phyloP scores from a whole-genome alignment of 108 stramenopile species.

The Nitzschia palea region DNA sequence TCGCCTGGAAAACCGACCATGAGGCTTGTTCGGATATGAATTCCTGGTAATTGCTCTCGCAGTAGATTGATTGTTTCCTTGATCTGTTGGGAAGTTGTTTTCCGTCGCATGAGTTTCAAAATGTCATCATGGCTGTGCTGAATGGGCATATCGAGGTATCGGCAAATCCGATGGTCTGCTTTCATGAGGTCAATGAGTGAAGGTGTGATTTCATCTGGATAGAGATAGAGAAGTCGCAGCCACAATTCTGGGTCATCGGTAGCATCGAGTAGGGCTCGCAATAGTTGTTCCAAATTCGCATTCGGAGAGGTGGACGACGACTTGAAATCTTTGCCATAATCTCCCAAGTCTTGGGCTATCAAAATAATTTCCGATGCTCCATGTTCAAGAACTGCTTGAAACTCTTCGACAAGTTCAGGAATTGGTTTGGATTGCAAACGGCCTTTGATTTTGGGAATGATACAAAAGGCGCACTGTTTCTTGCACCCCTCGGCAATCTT shows the following conservation, averaged over 20 bases:
- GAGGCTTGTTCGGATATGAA: constrained; percentile 70
- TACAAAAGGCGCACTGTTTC: constrained; percentile 45
- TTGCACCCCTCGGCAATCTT: constrained; percentile 53
- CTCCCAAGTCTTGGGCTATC: constrained; percentile 53
- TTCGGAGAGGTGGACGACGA: neutral
- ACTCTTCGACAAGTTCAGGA: constrained; percentile 40
- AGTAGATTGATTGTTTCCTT: constrained; percentile 33
- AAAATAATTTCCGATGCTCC: constrained; percentile 46
- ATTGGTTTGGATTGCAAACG: constrained; percentile 45
- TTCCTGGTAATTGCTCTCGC: constrained; percentile 53
- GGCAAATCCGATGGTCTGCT: constrained; percentile 34
- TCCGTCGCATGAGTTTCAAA: constrained; percentile 36
- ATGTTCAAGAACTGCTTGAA: constrained; percentile 31
- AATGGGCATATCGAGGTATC: constrained; percentile 52
- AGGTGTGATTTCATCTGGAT: constrained; percentile 51
- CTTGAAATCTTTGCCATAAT: constrained; percentile 40
- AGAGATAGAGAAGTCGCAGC: constrained; percentile 47
- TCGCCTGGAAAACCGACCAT: constrained; percentile 88
- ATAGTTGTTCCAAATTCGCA: constrained; percentile 22
- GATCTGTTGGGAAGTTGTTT: constrained; percentile 28
- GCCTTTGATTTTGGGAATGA: constrained; percentile 56
- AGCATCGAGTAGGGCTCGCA: constrained; percentile 20
- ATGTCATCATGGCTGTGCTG: constrained; percentile 49
- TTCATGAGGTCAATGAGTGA: constrained; percentile 39
- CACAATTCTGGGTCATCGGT: constrained; percentile 30